Conservation (phyloP, 1,284 basidiomycete species). For the Cutaneotrichosporon mucoides region DNA sequence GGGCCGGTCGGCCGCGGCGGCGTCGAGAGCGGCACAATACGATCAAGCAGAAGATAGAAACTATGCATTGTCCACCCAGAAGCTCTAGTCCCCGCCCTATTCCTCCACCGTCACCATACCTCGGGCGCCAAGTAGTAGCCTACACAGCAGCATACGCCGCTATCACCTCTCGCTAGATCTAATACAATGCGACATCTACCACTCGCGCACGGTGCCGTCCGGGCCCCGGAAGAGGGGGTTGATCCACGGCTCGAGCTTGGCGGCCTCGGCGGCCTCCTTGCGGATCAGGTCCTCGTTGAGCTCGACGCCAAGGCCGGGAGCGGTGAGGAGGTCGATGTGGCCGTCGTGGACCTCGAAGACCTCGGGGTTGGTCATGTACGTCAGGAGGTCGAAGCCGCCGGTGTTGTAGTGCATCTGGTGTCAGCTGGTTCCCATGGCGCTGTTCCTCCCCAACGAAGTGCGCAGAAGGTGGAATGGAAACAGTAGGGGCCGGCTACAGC, state of each 20-base stretch:
- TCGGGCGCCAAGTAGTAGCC: too few relatives aligned
- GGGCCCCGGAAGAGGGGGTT: slow-evolving; percentile 62
- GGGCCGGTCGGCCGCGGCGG: too few relatives aligned
- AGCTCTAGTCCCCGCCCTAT: too few relatives aligned
- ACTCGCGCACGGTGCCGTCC: slow-evolving; percentile 57
- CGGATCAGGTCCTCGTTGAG: slow-evolving; percentile 65
- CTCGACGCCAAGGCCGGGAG: slow-evolving; percentile 64
- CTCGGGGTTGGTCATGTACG: slow-evolving; percentile 55
- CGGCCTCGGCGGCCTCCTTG: slow-evolving; percentile 51
- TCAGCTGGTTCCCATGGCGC: background rate
- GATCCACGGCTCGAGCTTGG: slow-evolving; percentile 51
- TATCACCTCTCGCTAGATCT: background rate
- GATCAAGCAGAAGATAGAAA: too few relatives aligned
- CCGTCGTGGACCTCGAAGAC: slow-evolving; percentile 64
- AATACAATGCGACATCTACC: slow-evolving; percentile 45
- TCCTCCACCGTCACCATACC: too few relatives aligned
- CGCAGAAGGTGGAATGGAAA: too few relatives aligned
- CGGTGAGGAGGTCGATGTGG: slow-evolving; percentile 57
- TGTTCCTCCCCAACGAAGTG: too few relatives aligned
- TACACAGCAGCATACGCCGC: too few relatives aligned
- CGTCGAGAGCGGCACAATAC: too few relatives aligned
- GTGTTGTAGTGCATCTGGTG: slow-evolving; percentile 67
- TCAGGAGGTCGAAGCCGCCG: slow-evolving; percentile 63
- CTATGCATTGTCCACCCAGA: background rate
- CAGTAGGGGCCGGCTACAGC: too few relatives aligned